phyloP scores from a whole-genome alignment of 2,329 filamentous ascomycete species.

The Tolypocladium sp. region DNA sequence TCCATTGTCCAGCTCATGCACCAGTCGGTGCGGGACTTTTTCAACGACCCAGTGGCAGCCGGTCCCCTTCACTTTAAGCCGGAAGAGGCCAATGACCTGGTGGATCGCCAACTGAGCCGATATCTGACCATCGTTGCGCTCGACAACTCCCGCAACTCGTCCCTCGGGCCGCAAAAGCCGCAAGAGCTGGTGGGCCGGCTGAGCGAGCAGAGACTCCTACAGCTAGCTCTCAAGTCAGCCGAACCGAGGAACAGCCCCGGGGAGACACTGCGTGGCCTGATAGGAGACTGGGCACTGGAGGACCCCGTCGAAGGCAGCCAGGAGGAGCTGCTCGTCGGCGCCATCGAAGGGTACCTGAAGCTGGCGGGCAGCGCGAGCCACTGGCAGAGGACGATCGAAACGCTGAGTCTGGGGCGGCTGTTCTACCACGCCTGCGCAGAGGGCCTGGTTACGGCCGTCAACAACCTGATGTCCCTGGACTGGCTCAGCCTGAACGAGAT shows the following conservation, averaged over 20 bases:
- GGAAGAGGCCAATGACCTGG: neutral
- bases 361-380: neutral
- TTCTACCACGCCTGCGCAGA: constrained; percentile 1
- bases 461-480: neutral
- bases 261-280: neutral
- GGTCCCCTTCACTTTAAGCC: neutral
- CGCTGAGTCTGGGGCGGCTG: neutral
- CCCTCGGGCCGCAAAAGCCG: neutral
- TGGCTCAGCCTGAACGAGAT: neutral
- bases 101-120: neutral
- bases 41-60: neutral
- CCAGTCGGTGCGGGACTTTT: constrained; percentile 4
- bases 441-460: neutral
- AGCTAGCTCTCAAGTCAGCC: neutral
- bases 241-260: neutral
- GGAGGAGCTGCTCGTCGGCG: neutral
- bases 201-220: neutral
- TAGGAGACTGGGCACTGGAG: neutral
- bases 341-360: neutral
- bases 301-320: neutral
- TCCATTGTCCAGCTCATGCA: constrained; percentile 5
- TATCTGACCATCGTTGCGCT: neutral
- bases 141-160: neutral
- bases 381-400: neutral
- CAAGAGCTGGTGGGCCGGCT: neutral